These are phyloP conservation scores for Rhodotorula glutinis DNA, from an alignment of 1,284 basidiomycete species.

Conservation along the genomic window DNA sequence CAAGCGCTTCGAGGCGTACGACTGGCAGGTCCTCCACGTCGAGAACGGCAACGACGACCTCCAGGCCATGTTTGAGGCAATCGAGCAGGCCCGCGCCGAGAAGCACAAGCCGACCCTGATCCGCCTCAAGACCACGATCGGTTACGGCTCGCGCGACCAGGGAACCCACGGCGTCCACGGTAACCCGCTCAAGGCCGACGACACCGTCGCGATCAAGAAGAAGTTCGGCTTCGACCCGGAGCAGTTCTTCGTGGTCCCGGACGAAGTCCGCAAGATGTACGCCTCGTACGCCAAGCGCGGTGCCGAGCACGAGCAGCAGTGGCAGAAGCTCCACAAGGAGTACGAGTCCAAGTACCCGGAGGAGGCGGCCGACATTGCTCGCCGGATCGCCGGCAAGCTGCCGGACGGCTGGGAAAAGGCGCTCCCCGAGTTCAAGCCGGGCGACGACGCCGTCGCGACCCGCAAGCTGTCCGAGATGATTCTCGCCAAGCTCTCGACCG, in stretches of 20 bases:
- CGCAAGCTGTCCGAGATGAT: conserved; percentile 91
- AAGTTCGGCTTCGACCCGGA: conserved; percentile 81
- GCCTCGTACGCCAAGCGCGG: conserved; percentile 66
- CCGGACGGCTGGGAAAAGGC: conserved; percentile 81
- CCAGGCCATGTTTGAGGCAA: conserved; percentile 71
- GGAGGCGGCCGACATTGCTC: conserved; percentile 79
- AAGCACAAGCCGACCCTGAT: conserved; percentile 83
- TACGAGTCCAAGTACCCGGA: conserved; percentile 76
- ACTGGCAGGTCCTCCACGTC: conserved; percentile 78
- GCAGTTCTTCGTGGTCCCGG: conserved; percentile 73
- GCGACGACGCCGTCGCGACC: conserved; percentile 79
- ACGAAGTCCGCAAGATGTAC: conserved; percentile 71
- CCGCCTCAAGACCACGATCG: conserved; percentile 73
- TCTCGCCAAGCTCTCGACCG: conserved; percentile 69
- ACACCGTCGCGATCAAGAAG: conserved; percentile 76
- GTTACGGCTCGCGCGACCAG: conserved; percentile 86
- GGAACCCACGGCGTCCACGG: conserved; percentile 93
- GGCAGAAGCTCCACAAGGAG: conserved; percentile 67
- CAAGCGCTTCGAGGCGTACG: conserved; percentile 82
- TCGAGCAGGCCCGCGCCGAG: conserved; percentile 70
- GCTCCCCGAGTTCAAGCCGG: conserved; percentile 76
- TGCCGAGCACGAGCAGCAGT: conserved; percentile 68
- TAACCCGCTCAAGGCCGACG: conserved; percentile 85
- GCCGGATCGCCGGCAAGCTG: conserved; percentile 78
- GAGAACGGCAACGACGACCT: conserved; percentile 61